Evolutionary conservation across 2,329 filamentous ascomycete genomes (phyloP).

Genomic region (Didymosphaeria variabile): DNA sequence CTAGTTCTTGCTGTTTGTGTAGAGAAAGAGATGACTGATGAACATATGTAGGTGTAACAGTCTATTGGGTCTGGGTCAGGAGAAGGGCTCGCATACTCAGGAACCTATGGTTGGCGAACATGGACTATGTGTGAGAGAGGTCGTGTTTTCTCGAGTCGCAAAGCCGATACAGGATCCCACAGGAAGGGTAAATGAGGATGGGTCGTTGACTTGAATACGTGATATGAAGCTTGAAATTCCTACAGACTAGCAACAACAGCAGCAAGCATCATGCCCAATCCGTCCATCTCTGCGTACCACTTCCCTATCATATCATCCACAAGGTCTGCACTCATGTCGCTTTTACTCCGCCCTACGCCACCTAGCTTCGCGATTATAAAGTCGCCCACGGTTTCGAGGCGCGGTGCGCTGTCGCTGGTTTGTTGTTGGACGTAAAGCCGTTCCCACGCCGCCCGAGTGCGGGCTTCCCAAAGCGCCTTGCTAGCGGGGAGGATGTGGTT

Average conservation of each 20-base stretch:
- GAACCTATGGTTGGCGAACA: too few relatives aligned
- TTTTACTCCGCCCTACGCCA: not conserved
- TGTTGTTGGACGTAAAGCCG: not conserved
- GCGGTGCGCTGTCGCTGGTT: not conserved
- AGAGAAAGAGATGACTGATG: too few relatives aligned
- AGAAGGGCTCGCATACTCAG: too few relatives aligned
- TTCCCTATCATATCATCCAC: conserved; percentile 5
- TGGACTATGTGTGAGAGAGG: too few relatives aligned
- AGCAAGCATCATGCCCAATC: conserved; percentile 13
- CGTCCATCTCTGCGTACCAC: conserved; percentile 14
- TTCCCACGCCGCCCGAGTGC: conserved; percentile 9
- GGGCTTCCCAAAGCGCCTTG: conserved; percentile 14
- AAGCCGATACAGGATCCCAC: too few relatives aligned
- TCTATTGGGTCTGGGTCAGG: too few relatives aligned
- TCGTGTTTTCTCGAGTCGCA: too few relatives aligned
- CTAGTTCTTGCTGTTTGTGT: too few relatives aligned
- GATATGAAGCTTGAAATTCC: not conserved
- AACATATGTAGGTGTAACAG: too few relatives aligned
- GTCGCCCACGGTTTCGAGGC: conserved; percentile 11
- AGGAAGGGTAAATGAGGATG: too few relatives aligned
- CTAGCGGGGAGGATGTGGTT: not conserved
- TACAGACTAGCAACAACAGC: conserved; percentile 10
- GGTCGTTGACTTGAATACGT: too few relatives aligned
- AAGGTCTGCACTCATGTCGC: not conserved
- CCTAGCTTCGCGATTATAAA: conserved; percentile 10